A percentile compares a stretch with the other conserved stretches of the same genome.
These are phyloP conservation scores for Fraxinus greggii DNA, from an alignment of 305 asterid species.

Conservation along the genomic window DNA sequence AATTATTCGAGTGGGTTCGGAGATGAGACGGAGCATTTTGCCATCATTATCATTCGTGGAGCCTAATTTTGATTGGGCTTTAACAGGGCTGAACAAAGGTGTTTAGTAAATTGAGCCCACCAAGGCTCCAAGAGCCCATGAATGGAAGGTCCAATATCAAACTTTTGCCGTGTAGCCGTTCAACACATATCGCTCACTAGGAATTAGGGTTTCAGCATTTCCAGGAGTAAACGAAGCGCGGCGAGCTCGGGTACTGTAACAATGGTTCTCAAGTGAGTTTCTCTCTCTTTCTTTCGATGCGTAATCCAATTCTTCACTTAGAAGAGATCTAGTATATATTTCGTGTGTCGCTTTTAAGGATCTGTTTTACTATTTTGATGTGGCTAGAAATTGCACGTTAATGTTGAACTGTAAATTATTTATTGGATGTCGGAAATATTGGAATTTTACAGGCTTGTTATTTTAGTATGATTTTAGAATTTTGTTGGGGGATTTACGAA, in stretches of 20 bases:
- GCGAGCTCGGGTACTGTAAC: constrained; percentile 10
- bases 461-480: neutral
- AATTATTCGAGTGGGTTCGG: too few species aligned
- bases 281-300: neutral
- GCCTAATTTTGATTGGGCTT: neutral
- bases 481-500: neutral
- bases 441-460: neutral
- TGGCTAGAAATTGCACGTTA: neutral
- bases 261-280: constrained; percentile 61
- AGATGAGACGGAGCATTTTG: too few species aligned
- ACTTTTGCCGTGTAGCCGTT: neutral
- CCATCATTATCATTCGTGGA: too few species aligned
- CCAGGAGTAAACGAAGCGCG: constrained; percentile 23
- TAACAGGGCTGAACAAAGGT: neutral
- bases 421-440: neutral
- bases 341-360: neutral
- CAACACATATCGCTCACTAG: neutral
- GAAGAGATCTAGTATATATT: neutral
- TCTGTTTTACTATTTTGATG: neutral
- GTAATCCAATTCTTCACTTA: neutral
- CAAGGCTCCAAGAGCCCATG: neutral
- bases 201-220: constrained; percentile 31
- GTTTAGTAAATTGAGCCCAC: neutral
- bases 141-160: neutral
- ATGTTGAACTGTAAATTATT: neutral